phyloP scores from a whole-genome alignment of 345 rosid genomes.

The Eucalyptus pauciflora region DNA sequence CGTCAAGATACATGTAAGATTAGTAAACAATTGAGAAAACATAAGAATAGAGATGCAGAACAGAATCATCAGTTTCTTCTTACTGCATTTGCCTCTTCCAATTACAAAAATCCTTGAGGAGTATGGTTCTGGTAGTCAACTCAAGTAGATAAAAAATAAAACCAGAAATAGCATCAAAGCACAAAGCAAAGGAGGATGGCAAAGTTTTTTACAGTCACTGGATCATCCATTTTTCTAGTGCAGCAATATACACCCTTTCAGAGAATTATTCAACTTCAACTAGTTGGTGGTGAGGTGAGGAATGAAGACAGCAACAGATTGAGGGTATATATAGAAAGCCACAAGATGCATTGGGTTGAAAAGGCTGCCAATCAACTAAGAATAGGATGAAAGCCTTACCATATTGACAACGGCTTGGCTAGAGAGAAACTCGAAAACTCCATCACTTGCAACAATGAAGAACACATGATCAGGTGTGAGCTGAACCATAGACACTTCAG shows the following conservation, averaged over 20 bases:
- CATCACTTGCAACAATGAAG: constrained; percentile 94
- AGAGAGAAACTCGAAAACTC: constrained; percentile 90
- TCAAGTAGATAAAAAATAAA: background rate
- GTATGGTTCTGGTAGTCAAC: background rate
- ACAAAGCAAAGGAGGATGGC: background rate
- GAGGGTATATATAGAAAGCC: background rate
- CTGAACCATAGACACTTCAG: constrained; percentile 60
- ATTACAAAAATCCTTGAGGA: background rate
- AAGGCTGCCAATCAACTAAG: background rate
- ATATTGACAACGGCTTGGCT: constrained; percentile 83
- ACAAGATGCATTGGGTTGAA: background rate
- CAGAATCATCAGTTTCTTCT: background rate
- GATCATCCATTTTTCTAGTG: background rate
- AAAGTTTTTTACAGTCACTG: background rate
- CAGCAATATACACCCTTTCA: background rate
- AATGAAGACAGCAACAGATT: background rate
- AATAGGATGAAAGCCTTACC: constrained; percentile 22
- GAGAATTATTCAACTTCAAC: background rate
- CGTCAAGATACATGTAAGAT: background rate
- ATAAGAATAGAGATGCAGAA: background rate
- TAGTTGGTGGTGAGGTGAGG: background rate
- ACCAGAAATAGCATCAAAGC: background rate
- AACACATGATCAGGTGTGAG: constrained; percentile 62
- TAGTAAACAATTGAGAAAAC: background rate
- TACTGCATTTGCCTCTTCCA: background rate